These are phyloP conservation scores for Naganishia sp. DNA, from an alignment of 1,284 basidiomycete species.

Conservation along the genomic window DNA sequence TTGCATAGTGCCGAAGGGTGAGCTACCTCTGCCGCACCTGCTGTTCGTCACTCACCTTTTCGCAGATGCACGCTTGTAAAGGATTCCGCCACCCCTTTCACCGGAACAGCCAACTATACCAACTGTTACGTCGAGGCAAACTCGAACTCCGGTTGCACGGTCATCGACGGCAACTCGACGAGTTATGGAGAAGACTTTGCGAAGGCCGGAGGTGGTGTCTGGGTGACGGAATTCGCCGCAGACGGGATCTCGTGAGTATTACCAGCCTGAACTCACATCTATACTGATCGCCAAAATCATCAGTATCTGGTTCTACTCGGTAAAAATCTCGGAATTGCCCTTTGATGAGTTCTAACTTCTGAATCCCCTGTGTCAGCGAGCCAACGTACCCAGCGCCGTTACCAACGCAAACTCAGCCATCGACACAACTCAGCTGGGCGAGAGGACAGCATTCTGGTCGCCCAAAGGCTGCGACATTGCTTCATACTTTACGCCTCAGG, in stretches of 20 bases:
- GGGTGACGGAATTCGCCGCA: slow-evolving; percentile 42
- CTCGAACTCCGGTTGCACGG: slow-evolving; percentile 64
- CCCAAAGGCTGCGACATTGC: slow-evolving; percentile 69
- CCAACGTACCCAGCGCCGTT: slow-evolving; percentile 72
- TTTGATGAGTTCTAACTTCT: slow-evolving; percentile 57
- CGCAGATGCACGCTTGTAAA: slow-evolving; percentile 40
- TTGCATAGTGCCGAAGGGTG: slow-evolving; percentile 52
- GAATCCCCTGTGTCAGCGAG: slow-evolving; percentile 71
- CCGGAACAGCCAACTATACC: slow-evolving; percentile 44
- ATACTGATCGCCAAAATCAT: neutral
- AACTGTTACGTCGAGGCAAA: slow-evolving; percentile 50
- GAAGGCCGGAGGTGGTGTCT: slow-evolving; percentile 46
- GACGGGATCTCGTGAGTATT: slow-evolving; percentile 52
- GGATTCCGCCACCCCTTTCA: slow-evolving; percentile 35
- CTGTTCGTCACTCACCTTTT: neutral
- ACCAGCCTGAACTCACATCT: slow-evolving; percentile 43
- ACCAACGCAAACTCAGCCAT: slow-evolving; percentile 62
- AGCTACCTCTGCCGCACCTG: slow-evolving; percentile 40
- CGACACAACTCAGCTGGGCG: slow-evolving; percentile 71
- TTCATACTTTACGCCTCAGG: slow-evolving; percentile 71
- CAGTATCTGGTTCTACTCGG: slow-evolving; percentile 69
- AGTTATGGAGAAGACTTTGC: slow-evolving; percentile 46
- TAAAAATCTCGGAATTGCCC: slow-evolving; percentile 64
- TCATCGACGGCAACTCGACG: slow-evolving; percentile 37
- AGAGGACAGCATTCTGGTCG: slow-evolving; percentile 71